A percentile compares a stretch with the other conserved stretches of the same genome.
phyloP scores from a whole-genome alignment of 2,329 filamentous ascomycete species.

The Akanthomyces dipterigenus region DNA sequence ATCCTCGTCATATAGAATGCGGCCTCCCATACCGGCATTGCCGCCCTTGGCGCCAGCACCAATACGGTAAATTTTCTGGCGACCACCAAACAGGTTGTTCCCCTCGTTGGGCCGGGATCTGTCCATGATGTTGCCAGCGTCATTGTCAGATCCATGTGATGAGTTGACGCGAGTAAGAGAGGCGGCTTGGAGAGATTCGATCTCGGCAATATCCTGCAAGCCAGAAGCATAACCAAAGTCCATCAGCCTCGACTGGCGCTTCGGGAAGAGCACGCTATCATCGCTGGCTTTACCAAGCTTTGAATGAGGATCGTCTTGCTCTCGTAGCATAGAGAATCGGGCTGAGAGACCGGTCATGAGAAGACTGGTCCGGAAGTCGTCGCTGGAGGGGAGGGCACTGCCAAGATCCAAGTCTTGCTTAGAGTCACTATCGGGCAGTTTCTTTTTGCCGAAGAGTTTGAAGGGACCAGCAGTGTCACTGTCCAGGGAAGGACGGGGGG shows the following conservation, averaged over 20 bases:
- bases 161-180: conserved; percentile 57
- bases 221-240: conserved; percentile 57
- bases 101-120: conserved; percentile 77
- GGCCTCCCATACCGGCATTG: conserved; percentile 52
- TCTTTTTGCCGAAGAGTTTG: conserved; percentile 51
- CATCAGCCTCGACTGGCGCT: conserved; percentile 69
- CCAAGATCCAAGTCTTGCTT: conserved; percentile 67
- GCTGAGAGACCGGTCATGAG: conserved; percentile 93
- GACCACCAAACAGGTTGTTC: conserved; percentile 88
- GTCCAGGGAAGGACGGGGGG: conserved; percentile 46
- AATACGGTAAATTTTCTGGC: conserved; percentile 93
- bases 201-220: conserved; percentile 83
- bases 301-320: conserved; percentile 86
- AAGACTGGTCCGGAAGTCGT: conserved; percentile 92
- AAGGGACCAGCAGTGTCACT: conserved; percentile 47
- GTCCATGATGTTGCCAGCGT: conserved; percentile 69
- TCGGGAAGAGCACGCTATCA: conserved; percentile 82
- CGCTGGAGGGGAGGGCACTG: conserved; percentile 67
- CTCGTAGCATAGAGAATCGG: conserved; percentile 91
- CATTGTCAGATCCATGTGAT: conserved; percentile 59
- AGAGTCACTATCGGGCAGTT: conserved; percentile 46
- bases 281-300: conserved; percentile 91
- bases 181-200: conserved; percentile 67
- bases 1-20: conserved; percentile 80
- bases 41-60: conserved; percentile 39